Evolutionary conservation across 371 early-diverging fungal species (phyloP).

Genomic region (Actinomortierella wolfii): DNA sequence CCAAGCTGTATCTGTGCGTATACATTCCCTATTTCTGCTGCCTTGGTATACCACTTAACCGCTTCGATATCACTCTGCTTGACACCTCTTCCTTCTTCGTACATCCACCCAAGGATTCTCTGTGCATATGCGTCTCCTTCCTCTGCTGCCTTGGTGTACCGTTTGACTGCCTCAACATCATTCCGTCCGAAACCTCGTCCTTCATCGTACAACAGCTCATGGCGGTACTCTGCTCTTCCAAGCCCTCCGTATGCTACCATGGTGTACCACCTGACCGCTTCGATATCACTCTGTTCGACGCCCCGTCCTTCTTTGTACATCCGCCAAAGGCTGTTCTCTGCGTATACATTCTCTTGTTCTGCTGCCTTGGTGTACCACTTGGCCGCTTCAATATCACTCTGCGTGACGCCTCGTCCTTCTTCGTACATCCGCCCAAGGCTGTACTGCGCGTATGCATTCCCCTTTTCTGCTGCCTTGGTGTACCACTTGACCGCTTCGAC

Average conservation of each 20-base stretch:
- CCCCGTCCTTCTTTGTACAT: too few relatives aligned
- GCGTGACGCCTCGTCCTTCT: too few relatives aligned
- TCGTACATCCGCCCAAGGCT: too few relatives aligned
- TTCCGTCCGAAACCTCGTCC: conserved; percentile 78
- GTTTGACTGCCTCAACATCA: conserved; percentile 67
- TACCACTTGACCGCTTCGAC: conserved; percentile 59
- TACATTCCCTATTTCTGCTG: conserved; percentile 79
- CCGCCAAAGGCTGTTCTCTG: too few relatives aligned
- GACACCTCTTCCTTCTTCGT: conserved; percentile 83
- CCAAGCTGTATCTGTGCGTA: conserved; percentile 83
- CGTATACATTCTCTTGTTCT: too few relatives aligned
- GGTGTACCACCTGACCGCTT: too few relatives aligned
- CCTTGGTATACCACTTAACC: conserved; percentile 69
- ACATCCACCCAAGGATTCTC: conserved; percentile 84
- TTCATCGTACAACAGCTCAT: too few relatives aligned
- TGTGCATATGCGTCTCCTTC: conserved; percentile 74
- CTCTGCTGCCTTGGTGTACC: conserved; percentile 68
- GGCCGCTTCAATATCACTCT: too few relatives aligned
- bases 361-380: too few relatives aligned
- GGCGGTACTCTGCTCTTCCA: too few relatives aligned
- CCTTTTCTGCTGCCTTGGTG: conserved; percentile 50
- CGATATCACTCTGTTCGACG: too few relatives aligned
- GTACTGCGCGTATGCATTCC: conserved; percentile 46
- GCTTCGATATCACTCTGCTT: conserved; percentile 66
- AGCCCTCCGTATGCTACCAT: too few relatives aligned